Percentiles rank a stretch among this genome's conserved stretches.
Conservation (phyloP, 2,329 filamentous ascomycete species). For the Calonectria leucothoes region DNA sequence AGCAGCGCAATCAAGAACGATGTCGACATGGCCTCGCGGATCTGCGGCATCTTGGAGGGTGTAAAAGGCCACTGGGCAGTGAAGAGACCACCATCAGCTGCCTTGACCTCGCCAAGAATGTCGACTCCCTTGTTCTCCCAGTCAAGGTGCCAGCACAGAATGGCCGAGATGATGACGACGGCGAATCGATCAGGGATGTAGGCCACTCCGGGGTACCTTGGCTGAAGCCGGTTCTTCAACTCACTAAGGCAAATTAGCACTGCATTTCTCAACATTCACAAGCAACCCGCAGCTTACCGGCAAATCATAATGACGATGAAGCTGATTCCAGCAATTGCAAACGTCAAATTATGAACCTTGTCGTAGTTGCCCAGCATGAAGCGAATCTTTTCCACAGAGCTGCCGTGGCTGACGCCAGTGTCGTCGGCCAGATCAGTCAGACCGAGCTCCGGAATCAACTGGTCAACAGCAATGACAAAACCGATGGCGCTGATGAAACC, state of each 20-base stretch:
- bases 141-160: slow-evolving; percentile 79
- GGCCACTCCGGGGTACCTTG: slow-evolving; percentile 81
- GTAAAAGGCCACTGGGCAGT: slow-evolving; percentile 89
- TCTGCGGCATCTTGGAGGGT: slow-evolving; percentile 79
- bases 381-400: slow-evolving; percentile 84
- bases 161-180: slow-evolving; percentile 85
- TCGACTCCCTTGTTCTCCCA: slow-evolving; percentile 87
- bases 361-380: slow-evolving; percentile 79
- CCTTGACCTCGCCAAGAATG: slow-evolving; percentile 84
- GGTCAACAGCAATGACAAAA: slow-evolving; percentile 95
- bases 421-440: slow-evolving; percentile 74
- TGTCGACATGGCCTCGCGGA: slow-evolving; percentile 88
- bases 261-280: background rate
- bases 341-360: slow-evolving; percentile 79
- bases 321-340: slow-evolving; percentile 79
- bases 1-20: slow-evolving; percentile 93
- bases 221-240: slow-evolving; percentile 83
- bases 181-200: slow-evolving; percentile 93
- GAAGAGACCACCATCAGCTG: slow-evolving; percentile 77
- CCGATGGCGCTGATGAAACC: slow-evolving; percentile 98
- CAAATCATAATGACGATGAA: slow-evolving; percentile 93
- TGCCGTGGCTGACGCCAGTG: slow-evolving; percentile 80
- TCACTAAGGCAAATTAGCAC: slow-evolving; percentile 63
- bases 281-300: slow-evolving; percentile 63
- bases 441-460: slow-evolving; percentile 91